Base-by-base conservation (phyloP, 306 rosid genomes). In the Cucumis cinereus region DNA sequence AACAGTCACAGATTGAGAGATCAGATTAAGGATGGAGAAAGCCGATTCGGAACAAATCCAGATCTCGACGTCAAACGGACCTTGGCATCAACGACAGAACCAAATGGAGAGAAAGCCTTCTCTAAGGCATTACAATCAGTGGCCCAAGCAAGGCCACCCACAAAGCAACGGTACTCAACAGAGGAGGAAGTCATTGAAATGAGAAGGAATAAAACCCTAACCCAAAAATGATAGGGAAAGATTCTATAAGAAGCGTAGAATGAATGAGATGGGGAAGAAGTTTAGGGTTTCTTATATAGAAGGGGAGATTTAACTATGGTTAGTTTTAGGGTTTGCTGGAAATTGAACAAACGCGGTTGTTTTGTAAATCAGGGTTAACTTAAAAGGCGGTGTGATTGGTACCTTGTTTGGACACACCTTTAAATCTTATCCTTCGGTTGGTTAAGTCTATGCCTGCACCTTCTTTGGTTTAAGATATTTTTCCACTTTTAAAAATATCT, bases 131-230 rank as follows among this genome's bases (percentile, higher is more conserved):
- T 82, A 55, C 53, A 78, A 55, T 93, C 98, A 64, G 98, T 93
- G 92, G 93, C 89, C 98, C 98, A 93, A 0, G 98, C 97, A 2
- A 93, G 97, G 66, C 98, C 98, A 19, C 98, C 98, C 57, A 93
- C 98, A n/a, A 93, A 93, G 84, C 96, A 89, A 4, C 98, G 73
- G 86, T 1, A 93, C 81, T 91, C 96, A 61, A 86, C 83, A n/a
- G 90, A 93, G 1, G 90, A 89, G 0, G 91, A 43, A 23, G 88
- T 92, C 98, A 93, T 90, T 2, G 50, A 13, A n/a, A 9, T 3
- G 15, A 6, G 16, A 28, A 8, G 43, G 43, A 36, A 36, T 5
- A 36, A 8, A 36, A 70, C 72, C 72, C 49, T 63, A 69, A 69
- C 73, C 73, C 33, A 19, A 41, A 7, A 40, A 9, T 0, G 15